Percentiles rank a stretch among this genome's conserved stretches.
Evolutionary conservation across 352 stramenopile species (phyloP).

Genomic region (Hyaloperonospora arabidopsidis): DNA sequence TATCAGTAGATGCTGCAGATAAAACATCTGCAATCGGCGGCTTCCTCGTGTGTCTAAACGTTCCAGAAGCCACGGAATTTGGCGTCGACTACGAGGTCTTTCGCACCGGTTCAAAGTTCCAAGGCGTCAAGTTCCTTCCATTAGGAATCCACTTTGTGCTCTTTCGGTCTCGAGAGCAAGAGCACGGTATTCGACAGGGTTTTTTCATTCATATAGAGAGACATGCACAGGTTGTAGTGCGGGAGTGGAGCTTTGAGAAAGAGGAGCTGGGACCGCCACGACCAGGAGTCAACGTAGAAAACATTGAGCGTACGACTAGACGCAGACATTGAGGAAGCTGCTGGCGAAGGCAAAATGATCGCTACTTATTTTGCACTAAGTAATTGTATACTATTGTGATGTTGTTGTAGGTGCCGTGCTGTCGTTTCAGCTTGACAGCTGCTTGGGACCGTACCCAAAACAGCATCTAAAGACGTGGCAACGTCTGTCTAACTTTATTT

Average conservation of each 20-base stretch:
- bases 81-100: conserved; percentile 85
- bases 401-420: conserved; percentile 41
- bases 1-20: neutral
- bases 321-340: neutral
- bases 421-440: conserved; percentile 74
- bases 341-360: neutral
- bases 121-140: conserved; percentile 81
- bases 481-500: conserved; percentile 64
- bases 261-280: conserved; percentile 60
- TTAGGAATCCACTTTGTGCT: conserved; percentile 77
- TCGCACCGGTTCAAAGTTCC: conserved; percentile 66
- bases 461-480: conserved; percentile 68
- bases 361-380: no score
- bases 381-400: neutral
- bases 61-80: conserved; percentile 72
- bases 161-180: conserved; percentile 66
- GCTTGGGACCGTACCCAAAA: conserved; percentile 70
- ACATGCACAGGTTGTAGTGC: conserved; percentile 59
- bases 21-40: conserved; percentile 31
- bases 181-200: conserved; percentile 73
- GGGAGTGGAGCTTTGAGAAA: conserved; percentile 68
- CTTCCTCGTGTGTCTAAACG: conserved; percentile 78
- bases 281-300: conserved; percentile 55
- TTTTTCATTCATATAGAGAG: conserved; percentile 69
- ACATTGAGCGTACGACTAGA: conserved; percentile 54